phyloP scores from a whole-genome alignment of 2,329 filamentous ascomycete genomes.

The Nothophaeocryptopus gaeumannii region DNA sequence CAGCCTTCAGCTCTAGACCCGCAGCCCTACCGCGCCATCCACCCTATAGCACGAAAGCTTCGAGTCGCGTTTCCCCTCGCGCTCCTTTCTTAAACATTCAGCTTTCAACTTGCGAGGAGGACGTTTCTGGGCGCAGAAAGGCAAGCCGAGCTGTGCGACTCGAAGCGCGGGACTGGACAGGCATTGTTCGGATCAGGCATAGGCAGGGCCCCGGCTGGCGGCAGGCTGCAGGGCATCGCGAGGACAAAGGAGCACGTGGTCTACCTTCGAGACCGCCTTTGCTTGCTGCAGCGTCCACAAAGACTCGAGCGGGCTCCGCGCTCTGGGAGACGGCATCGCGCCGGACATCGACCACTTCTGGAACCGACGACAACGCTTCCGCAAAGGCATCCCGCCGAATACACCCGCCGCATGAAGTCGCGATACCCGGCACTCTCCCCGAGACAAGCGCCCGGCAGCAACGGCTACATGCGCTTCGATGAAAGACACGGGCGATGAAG shows the following conservation, averaged over 20 bases:
- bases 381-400: background rate
- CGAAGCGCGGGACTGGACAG: background rate
- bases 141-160: background rate
- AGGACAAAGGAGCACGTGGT: conserved; percentile 9
- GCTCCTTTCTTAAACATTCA: no score
- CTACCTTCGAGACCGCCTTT: conserved; percentile 6
- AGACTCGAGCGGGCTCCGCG: conserved; percentile 5
- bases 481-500: conserved; percentile 40
- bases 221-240: conserved; percentile 5
- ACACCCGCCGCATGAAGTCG: conserved; percentile 6
- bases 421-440: background rate
- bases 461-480: conserved; percentile 37
- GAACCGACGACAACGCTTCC: background rate
- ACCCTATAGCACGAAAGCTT: background rate
- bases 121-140: background rate
- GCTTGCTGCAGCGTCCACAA: conserved; percentile 9
- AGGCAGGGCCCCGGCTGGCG: background rate
- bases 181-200: conserved; percentile 1
- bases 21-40: background rate
- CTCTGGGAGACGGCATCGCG: conserved; percentile 1
- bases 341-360: background rate
- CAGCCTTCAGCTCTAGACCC: background rate
- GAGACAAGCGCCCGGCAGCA: conserved; percentile 18
- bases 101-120: no score
- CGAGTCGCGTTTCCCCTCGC: background rate